A percentile compares a stretch with the other conserved stretches of the same genome.
Conservation (phyloP, 2,329 filamentous ascomycete species). For the Aspergillus hortae region DNA sequence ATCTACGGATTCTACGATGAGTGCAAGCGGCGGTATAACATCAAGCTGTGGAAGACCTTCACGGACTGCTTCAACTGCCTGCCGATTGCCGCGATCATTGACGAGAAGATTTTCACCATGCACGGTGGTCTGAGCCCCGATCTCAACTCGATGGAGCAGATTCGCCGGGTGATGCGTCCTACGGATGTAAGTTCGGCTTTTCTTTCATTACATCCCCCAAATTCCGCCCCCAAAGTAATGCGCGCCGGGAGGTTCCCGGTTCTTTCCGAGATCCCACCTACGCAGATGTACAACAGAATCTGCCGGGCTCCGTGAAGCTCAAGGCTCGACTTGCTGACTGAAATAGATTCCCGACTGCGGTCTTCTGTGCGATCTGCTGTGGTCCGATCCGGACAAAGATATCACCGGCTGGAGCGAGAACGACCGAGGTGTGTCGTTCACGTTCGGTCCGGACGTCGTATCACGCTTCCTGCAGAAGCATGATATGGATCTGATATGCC, state of each 20-base stretch:
- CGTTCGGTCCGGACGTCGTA: slow-evolving; percentile 95
- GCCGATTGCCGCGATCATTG: slow-evolving; percentile 96
- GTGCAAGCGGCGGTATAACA: slow-evolving; percentile 98
- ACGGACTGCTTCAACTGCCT: slow-evolving; percentile 99
- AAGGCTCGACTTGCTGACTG: slow-evolving; percentile 39
- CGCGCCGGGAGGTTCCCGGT: too few relatives aligned
- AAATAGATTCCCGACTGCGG: slow-evolving; percentile 92
- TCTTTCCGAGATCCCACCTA: background rate
- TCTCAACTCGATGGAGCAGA: slow-evolving; percentile 99
- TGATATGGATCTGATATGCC: slow-evolving; percentile 99
- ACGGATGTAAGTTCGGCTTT: slow-evolving; percentile 75
- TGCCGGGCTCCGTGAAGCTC: slow-evolving; percentile 27
- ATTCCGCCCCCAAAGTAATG: background rate
- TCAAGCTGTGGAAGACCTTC: slow-evolving; percentile 99
- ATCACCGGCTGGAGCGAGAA: slow-evolving; percentile 99
- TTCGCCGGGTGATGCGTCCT: slow-evolving; percentile 95
- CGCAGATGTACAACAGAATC: slow-evolving; percentile 11
- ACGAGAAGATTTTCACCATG: slow-evolving; percentile 99
- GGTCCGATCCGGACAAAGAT: slow-evolving; percentile 99
- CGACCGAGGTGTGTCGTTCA: slow-evolving; percentile 97
- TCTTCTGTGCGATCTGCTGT: slow-evolving; percentile 92
- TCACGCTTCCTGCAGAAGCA: slow-evolving; percentile 98
- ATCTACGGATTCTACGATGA: slow-evolving; percentile 99
- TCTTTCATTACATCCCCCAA: slow-evolving; percentile 12
- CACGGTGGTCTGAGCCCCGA: slow-evolving; percentile 96